Base-by-base conservation (phyloP, 257 asterid species). In the Galeopsis tetrahit region DNA sequence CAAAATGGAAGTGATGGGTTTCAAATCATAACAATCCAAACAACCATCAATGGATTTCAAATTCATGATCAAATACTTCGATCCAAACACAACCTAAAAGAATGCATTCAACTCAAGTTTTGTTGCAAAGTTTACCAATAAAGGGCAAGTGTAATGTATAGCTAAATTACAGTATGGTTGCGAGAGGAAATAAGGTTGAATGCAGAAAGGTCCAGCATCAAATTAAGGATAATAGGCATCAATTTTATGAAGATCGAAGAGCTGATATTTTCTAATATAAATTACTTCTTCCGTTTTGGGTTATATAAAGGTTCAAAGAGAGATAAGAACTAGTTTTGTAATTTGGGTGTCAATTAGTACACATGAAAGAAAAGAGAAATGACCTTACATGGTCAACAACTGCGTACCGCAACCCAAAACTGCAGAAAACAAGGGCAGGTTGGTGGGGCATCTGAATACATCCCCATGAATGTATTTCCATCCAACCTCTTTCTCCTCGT, bases 401-500 rank as follows among this genome's bases (percentile, higher is more conserved):
- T 94, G 99, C 49, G 83, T 69, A 67, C 97, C 99, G 69, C 89
- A 80, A 35, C 97, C 97, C 78, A 91, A 56, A 76, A 91, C 79
- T 68, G 97, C 96, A 69, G 88, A 83, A 73, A 94, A 70, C 79
- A 94, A 80, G 58, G 89, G 88, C 48, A 85, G 63, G 69, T 85
- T 63, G 11, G 88, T 55, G 28, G 96, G 97, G 82, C 87, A 85
- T 80, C 87, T 80, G 78, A 88, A 83, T 44, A 85, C 91, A 52
- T 91, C 96, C 49, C 84, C 86, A 4, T 87, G 97, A 66, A 85
- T 82, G 76, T 86, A 81, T 81, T 89, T 91, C 97, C 89, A 84
- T 35, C 95, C 94, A 65, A 83, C 88, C 79, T 91, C 97, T 72
- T 83, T 88, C 79, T 85, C 96, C 84, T 88, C 98, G 71, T 89